Percentiles rank a stretch among this genome's conserved stretches.
These are phyloP conservation scores for Eucalyptus erythrocorys DNA, from an alignment of 345 rosid genomes.

Conservation along the genomic window DNA sequence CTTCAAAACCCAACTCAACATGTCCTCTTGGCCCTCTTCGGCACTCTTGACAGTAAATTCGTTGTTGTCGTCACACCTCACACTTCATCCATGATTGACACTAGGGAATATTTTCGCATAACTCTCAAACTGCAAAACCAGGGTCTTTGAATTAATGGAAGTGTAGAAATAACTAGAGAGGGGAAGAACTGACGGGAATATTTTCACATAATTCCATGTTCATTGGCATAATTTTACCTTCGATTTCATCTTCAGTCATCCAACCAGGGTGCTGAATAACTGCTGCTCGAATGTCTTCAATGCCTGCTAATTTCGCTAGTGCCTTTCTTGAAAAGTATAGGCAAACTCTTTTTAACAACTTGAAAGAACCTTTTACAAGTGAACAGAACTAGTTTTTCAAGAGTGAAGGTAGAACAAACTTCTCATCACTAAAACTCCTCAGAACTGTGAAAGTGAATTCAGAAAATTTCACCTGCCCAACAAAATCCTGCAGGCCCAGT, in stretches of 20 bases:
- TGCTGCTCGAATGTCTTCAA: conserved; percentile 5
- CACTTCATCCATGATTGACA: conserved; percentile 58
- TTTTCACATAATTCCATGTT: not conserved
- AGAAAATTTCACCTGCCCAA: conserved; percentile 19
- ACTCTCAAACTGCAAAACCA: not conserved
- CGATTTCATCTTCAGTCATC: conserved; percentile 11
- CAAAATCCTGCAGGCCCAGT: conserved; percentile 29
- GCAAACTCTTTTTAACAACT: not conserved
- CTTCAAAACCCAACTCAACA: not conserved
- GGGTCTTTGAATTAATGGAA: not conserved
- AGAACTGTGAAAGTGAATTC: not conserved
- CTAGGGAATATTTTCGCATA: conserved; percentile 43
- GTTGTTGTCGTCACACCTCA: conserved; percentile 33
- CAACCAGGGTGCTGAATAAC: conserved; percentile 19
- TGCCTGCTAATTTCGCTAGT: conserved; percentile 7
- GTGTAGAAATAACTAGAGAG: not conserved
- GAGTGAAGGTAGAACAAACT: not conserved
- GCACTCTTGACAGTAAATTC: not conserved
- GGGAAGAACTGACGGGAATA: not conserved
- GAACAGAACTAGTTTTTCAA: not conserved
- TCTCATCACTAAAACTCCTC: not conserved
- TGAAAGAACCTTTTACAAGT: not conserved
- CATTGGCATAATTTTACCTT: conserved; percentile 1
- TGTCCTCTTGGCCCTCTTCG: not conserved
- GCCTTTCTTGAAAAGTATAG: conserved; percentile 7